Base-by-base conservation (phyloP, 1,284 basidiomycete species). In the Moniliophthora roreri region DNA sequence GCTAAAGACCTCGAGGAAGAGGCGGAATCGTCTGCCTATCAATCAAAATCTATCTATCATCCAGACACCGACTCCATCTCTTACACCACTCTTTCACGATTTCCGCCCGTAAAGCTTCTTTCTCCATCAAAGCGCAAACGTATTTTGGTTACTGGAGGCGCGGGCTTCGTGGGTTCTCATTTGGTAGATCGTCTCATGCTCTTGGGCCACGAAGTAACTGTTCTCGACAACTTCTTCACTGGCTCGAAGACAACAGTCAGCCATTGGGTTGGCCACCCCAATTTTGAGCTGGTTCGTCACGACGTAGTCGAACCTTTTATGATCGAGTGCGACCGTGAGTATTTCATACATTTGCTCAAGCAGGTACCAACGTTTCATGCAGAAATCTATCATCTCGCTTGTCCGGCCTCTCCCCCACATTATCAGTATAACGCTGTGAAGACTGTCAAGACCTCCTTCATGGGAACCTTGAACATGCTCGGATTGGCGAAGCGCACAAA, bases 181-280 rank as follows among this genome's bases (percentile, higher is more conserved):
- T 85, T 99, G 53, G 92, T 95, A 50, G 96, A 99, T 75, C 87
- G 96, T 51, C 83, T 98, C 56, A 96, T 99, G 93, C 83, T 98
- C 60, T 85, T 98, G 60, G 96, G 96, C 18, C 96, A 98, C 71
- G 95, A 98, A 70, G 95, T 98, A 60, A 95, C 93, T 50, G 96
- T 98, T 53, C 74, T 98, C 51, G 96, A 98, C 77, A 98, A 98
- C 76, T 98, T 98, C 71, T 98, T 98, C 77, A 98, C 95, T 20
- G 96, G 96, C 18, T 92, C 91, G 51, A 95, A 95, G 72, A 95
- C 92, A 32, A 95, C 94, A 48, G 86, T 98, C 60, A 90, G 87
- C 57, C 93, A 95, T 69, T 95, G 92, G 92, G 81, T 95, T 58
- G 96, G 96, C 2, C 96, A 99, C 71, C 96, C 96, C 56, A 98